Evolutionary conservation across 1,284 basidiomycete genomes (phyloP).

Genomic region (Agroathelia rolfsii): DNA sequence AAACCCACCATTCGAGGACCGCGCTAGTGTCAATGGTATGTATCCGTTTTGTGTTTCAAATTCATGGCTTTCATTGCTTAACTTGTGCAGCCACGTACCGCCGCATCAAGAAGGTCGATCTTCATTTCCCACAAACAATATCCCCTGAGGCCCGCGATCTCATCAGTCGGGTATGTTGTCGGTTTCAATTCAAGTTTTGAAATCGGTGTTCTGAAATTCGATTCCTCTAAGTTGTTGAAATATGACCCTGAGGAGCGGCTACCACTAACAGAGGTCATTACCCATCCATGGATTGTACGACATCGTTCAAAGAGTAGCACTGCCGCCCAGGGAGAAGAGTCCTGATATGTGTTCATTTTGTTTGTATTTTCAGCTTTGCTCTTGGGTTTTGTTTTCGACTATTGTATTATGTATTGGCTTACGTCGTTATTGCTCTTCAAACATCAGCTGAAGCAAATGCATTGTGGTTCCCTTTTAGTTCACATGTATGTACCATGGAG

Average conservation of each 20-base stretch:
- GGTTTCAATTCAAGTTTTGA: neutral
- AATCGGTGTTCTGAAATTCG: slow-evolving; percentile 3
- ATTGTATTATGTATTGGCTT: too few species aligned
- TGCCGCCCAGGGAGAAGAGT: too few species aligned
- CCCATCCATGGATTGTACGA: slow-evolving; percentile 90
- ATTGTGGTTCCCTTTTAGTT: too few species aligned
- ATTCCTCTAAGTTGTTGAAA: slow-evolving; percentile 65
- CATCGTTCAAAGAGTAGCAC: slow-evolving; percentile 50
- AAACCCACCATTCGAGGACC: slow-evolving; percentile 89
- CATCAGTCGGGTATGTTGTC: slow-evolving; percentile 53
- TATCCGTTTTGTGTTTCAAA: slow-evolving; percentile 1
- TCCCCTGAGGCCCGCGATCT: slow-evolving; percentile 61
- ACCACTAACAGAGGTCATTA: slow-evolving; percentile 70
- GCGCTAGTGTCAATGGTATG: slow-evolving; percentile 65
- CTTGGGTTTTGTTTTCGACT: too few species aligned
- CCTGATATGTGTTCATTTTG: too few species aligned
- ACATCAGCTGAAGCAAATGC: too few species aligned
- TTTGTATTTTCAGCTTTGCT: too few species aligned
- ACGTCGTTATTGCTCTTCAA: too few species aligned
- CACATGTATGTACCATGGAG: too few species aligned
- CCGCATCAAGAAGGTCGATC: slow-evolving; percentile 76
- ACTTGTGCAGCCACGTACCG: slow-evolving; percentile 68
- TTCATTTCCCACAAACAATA: slow-evolving; percentile 62
- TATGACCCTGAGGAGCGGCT: slow-evolving; percentile 81
- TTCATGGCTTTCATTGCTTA: slow-evolving; percentile 7